phyloP scores from a whole-genome alignment of 768 basidiomycete species.

The Steccherinum ochraceum region DNA sequence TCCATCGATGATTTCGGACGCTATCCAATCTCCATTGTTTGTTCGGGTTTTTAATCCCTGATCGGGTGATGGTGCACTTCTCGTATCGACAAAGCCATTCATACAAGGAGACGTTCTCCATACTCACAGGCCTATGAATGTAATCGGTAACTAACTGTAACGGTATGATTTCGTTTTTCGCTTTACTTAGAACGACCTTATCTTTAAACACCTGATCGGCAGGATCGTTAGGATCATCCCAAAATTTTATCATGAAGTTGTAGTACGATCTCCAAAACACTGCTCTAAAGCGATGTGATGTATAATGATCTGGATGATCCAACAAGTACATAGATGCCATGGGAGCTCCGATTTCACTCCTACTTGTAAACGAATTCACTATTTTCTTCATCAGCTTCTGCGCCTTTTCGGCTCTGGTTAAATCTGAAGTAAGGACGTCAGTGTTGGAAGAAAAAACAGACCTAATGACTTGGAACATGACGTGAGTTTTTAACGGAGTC shows the following conservation, averaged over 20 bases:
- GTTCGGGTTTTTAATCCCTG: neutral
- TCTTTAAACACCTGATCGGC: neutral
- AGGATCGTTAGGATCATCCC: neutral
- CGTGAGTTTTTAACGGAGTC: constrained; percentile 29
- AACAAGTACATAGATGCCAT: constrained; percentile 12
- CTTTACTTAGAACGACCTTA: constrained; percentile 1
- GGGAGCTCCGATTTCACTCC: constrained; percentile 9
- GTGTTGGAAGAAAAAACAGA: constrained; percentile 19
- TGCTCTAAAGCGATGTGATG: constrained; percentile 5
- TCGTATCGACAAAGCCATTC: neutral
- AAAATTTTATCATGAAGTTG: neutral
- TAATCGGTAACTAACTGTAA: constrained; percentile 2
- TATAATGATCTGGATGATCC: constrained; percentile 14
- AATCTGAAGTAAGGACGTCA: constrained; percentile 13
- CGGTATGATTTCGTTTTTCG: neutral
- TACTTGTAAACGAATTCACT: constrained; percentile 7
- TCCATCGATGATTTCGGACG: neutral
- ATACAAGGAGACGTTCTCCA: constrained; percentile 5
- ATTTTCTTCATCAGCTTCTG: constrained; percentile 1
- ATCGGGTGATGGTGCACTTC: neutral
- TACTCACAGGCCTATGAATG: constrained; percentile 2
- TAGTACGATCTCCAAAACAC: constrained; percentile 9
- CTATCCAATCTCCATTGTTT: neutral
- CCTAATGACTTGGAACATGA: constrained; percentile 27
- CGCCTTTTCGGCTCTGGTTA: constrained; percentile 5